These are phyloP conservation scores for Rhizopus microsporus DNA, from an alignment of 371 early-diverging fungal species.

Conservation along the genomic window DNA sequence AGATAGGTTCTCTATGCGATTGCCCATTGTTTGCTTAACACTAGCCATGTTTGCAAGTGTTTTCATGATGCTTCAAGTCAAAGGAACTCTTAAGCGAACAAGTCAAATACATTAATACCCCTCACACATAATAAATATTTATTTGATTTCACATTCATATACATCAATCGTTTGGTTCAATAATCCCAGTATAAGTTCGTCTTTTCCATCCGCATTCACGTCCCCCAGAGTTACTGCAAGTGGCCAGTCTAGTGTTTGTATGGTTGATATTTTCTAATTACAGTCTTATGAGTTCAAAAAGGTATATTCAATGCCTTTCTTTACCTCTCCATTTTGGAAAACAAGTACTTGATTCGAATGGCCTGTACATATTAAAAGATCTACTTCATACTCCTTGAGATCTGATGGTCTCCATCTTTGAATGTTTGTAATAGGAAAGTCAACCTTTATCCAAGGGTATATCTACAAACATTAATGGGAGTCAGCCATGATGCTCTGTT, in stretches of 20 bases:
- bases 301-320: neutral
- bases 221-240: slow-evolving; percentile 46
- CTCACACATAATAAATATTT: neutral
- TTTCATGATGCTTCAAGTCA: slow-evolving; percentile 30
- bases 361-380: slow-evolving; percentile 48
- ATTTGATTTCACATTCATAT: slow-evolving; percentile 22
- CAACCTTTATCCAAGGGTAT: slow-evolving; percentile 39
- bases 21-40: slow-evolving; percentile 35
- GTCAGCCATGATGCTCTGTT: neutral
- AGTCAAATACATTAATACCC: neutral
- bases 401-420: slow-evolving; percentile 33
- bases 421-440: slow-evolving; percentile 31
- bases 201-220: slow-evolving; percentile 48
- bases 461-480: slow-evolving; percentile 22
- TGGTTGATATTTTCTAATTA: slow-evolving; percentile 29
- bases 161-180: slow-evolving; percentile 47
- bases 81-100: slow-evolving; percentile 39
- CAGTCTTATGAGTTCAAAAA: neutral
- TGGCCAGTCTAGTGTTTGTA: slow-evolving; percentile 45
- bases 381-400: slow-evolving; percentile 31
- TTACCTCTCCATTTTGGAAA: slow-evolving; percentile 45
- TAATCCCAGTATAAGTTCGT: slow-evolving; percentile 45
- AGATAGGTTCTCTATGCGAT: slow-evolving; percentile 36
- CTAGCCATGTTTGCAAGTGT: slow-evolving; percentile 25
- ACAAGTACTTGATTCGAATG: slow-evolving; percentile 36